These are phyloP conservation scores for Leptomonas seymouri DNA, from an alignment of 208 protist species.

Conservation along the genomic window DNA sequence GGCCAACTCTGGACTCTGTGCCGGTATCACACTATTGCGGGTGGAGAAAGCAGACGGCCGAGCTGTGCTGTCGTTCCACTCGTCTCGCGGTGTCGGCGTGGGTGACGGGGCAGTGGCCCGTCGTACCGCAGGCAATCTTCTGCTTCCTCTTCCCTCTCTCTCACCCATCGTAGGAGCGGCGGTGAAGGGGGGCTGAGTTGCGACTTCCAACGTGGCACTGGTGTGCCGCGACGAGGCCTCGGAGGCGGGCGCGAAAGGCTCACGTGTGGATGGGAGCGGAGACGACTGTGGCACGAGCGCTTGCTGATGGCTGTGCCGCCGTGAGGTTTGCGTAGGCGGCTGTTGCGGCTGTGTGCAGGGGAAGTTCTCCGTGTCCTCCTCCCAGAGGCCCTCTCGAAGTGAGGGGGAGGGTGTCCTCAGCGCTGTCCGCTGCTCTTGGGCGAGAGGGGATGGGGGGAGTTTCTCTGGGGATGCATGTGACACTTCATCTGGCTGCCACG, in stretches of 20 bases:
- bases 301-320: background rate
- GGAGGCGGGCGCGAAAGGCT: conserved; percentile 1
- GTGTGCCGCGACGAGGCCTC: background rate
- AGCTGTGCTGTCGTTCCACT: background rate
- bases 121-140: background rate
- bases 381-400: background rate
- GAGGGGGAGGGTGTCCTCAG: background rate
- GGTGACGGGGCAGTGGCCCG: conserved; percentile 26
- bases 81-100: conserved; percentile 23
- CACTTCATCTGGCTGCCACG: background rate
- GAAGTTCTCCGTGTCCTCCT: background rate
- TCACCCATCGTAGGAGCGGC: background rate
- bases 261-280: conserved; percentile 18
- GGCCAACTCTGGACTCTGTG: background rate
- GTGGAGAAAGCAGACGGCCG: background rate
- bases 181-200: background rate
- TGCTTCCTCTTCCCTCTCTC: background rate
- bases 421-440: background rate
- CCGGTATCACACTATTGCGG: too few relatives aligned
- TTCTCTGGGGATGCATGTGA: conserved; percentile 15
- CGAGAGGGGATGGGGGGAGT: background rate
- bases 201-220: background rate
- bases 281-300: background rate
- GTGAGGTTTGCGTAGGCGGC: conserved; percentile 31
- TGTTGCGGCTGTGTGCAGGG: conserved; percentile 1